These are phyloP conservation scores for Jamesozyma gamospora DNA, from an alignment of 805 yeast genomes.

Conservation along the genomic window DNA sequence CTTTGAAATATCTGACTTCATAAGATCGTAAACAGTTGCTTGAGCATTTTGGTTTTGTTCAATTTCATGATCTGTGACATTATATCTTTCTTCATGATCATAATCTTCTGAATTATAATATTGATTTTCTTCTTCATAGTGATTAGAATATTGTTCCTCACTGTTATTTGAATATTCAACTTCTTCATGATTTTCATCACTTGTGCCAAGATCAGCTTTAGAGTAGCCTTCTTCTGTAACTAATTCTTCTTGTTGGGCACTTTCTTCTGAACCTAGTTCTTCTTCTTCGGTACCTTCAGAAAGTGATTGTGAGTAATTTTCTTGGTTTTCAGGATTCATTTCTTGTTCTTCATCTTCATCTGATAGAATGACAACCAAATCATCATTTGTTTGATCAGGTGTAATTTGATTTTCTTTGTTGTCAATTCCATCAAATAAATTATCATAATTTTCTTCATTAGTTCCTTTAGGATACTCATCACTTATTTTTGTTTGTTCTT, in stretches of 20 bases:
- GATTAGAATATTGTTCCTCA: background rate
- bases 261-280: background rate
- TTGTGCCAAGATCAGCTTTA: background rate
- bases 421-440: background rate
- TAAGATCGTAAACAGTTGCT: no score
- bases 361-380: slow-evolving; percentile 5
- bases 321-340: background rate
- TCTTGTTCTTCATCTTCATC: slow-evolving; percentile 4
- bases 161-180: background rate
- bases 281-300: background rate
- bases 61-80: no score
- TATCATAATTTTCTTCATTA: background rate
- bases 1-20: no score
- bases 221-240: background rate
- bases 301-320: no score
- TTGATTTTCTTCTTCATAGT: no score
- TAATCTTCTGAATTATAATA: no score
- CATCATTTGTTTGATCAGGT: slow-evolving; percentile 1
- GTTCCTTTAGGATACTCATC: background rate
- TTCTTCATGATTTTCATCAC: background rate
- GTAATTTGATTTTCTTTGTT: background rate
- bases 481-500: background rate
- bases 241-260: slow-evolving; percentile 2
- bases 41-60: no score
- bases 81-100: no score